These are phyloP conservation scores for Stemphylium beticola DNA, from an alignment of 2,329 filamentous ascomycete species.

Conservation along the genomic window DNA sequence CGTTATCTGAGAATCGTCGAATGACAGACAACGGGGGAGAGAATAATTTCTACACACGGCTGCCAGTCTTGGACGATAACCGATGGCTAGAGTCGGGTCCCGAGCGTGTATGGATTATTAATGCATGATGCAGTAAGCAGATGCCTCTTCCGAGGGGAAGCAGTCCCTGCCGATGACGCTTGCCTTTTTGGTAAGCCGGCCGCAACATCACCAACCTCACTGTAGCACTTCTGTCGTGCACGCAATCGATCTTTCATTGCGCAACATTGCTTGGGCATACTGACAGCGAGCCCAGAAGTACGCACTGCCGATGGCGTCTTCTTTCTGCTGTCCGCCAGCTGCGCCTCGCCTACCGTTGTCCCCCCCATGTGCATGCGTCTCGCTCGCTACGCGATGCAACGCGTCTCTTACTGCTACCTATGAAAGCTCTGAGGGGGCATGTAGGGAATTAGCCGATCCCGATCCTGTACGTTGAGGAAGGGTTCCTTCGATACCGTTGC, in stretches of 20 bases:
- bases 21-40: conserved; percentile 1
- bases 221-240: conserved; percentile 10
- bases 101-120: conserved; percentile 18
- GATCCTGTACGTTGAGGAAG: conserved; percentile 10
- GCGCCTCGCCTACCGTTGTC: conserved; percentile 15
- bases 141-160: conserved; percentile 5
- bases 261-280: conserved; percentile 14
- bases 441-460: conserved; percentile 7
- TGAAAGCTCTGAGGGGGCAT: not conserved
- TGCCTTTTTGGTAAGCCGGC: conserved; percentile 8
- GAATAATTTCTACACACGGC: not conserved
- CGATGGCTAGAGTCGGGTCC: conserved; percentile 9
- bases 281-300: conserved; percentile 20
- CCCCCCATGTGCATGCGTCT: conserved; percentile 21
- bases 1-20: conserved; percentile 5
- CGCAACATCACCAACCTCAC: conserved; percentile 14
- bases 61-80: conserved; percentile 2
- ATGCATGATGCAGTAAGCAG: conserved; percentile 12
- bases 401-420: not conserved
- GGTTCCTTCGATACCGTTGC: conserved; percentile 11
- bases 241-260: conserved; percentile 18
- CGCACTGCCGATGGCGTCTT: conserved; percentile 7
- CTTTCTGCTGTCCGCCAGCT: not conserved
- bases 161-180: conserved; percentile 14
- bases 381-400: conserved; percentile 5